Conservation (phyloP, 768 basidiomycete species). For the Artomyces pyxidatus region DNA sequence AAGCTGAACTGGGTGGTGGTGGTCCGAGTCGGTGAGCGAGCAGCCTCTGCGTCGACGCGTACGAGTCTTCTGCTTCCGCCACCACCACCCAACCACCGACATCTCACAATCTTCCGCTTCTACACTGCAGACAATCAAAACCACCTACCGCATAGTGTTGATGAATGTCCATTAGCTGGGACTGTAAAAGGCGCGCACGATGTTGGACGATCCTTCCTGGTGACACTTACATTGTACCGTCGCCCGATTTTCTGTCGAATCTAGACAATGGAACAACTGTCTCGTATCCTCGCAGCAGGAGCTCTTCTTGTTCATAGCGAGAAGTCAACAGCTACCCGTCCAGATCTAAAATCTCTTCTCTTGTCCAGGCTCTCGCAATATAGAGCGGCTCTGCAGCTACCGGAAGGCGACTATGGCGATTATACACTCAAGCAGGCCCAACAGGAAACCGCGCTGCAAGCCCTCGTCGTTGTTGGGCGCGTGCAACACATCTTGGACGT, state of each 20-base stretch:
- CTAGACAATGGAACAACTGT: slow-evolving; percentile 14
- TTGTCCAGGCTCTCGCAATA: slow-evolving; percentile 10
- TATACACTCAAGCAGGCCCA: slow-evolving; percentile 9
- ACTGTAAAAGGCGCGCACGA: too few relatives aligned
- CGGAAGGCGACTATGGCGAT: neutral
- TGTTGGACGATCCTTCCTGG: too few relatives aligned
- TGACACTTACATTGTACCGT: too few relatives aligned
- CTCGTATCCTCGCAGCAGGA: slow-evolving; percentile 6
- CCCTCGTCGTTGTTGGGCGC: slow-evolving; percentile 11
- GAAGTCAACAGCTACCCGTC: neutral
- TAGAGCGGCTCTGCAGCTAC: slow-evolving; percentile 7
- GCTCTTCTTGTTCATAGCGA: slow-evolving; percentile 10
- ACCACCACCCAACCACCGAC: too few relatives aligned
- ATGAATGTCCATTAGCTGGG: too few relatives aligned
- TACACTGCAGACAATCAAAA: too few relatives aligned
- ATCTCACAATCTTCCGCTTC: too few relatives aligned
- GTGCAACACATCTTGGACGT: slow-evolving; percentile 13
- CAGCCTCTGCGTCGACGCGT: too few relatives aligned
- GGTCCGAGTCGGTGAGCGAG: too few relatives aligned
- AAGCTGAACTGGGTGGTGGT: neutral
- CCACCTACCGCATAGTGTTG: too few relatives aligned
- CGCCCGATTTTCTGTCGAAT: too few relatives aligned
- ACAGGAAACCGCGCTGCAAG: slow-evolving; percentile 10
- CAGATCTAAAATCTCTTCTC: slow-evolving; percentile 10
- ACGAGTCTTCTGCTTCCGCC: too few relatives aligned